phyloP scores from a whole-genome alignment of 2,329 filamentous ascomycete species.

The Aspergillus luchuensis region DNA sequence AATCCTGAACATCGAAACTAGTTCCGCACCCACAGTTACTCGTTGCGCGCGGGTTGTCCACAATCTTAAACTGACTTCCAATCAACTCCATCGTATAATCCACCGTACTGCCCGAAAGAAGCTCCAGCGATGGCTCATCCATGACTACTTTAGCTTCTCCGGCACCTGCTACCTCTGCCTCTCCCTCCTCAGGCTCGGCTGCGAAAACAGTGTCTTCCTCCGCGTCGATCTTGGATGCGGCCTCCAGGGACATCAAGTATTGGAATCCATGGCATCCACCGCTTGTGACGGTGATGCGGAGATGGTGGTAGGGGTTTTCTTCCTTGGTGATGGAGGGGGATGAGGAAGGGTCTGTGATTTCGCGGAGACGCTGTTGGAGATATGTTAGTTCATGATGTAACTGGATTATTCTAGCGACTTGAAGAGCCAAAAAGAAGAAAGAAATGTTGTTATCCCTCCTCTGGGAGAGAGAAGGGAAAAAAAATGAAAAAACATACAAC shows the following conservation, averaged over 20 bases:
- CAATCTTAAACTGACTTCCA: slow-evolving; percentile 92
- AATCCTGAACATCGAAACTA: slow-evolving; percentile 84
- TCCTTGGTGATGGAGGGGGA: slow-evolving; percentile 38
- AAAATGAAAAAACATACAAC: slow-evolving; percentile 44
- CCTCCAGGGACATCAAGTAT: slow-evolving; percentile 85
- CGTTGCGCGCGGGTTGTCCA: slow-evolving; percentile 85
- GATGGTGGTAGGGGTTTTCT: slow-evolving; percentile 73
- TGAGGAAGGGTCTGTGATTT: slow-evolving; percentile 65
- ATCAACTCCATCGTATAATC: slow-evolving; percentile 97
- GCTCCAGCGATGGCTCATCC: slow-evolving; percentile 80
- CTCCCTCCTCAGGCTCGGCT: slow-evolving; percentile 48
- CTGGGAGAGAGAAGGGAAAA: slow-evolving; percentile 14
- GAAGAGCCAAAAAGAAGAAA: slow-evolving; percentile 1
- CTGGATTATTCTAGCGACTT: no score
- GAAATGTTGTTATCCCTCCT: background rate
- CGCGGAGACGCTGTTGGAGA: slow-evolving; percentile 61
- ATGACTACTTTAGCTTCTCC: slow-evolving; percentile 78
- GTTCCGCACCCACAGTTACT: slow-evolving; percentile 97
- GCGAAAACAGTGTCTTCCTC: slow-evolving; percentile 90
- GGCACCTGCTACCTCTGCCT: slow-evolving; percentile 42
- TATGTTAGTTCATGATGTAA: background rate
- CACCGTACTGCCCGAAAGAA: slow-evolving; percentile 90
- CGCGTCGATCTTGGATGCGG: slow-evolving; percentile 56
- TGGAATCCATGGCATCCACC: slow-evolving; percentile 98
- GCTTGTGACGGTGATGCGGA: slow-evolving; percentile 89